Base-by-base conservation (phyloP, 441 rosid genomes). In the Gossypium laxum region DNA sequence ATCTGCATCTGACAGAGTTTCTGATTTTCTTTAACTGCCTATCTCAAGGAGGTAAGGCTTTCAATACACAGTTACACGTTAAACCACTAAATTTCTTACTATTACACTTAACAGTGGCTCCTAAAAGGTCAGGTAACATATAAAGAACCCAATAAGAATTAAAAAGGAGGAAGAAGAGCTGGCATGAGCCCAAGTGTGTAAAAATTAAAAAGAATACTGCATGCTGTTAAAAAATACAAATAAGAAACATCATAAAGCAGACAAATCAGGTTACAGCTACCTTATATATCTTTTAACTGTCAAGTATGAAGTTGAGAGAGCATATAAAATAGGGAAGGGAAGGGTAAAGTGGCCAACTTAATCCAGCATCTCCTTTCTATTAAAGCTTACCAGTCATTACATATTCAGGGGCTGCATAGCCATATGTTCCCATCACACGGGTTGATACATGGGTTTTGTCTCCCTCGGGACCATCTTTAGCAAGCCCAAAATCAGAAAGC, bases 371-470 rank as follows among this genome's bases (percentile, higher is more conserved):
- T 48, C 26, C 15, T 38, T 57, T 28, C 26, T 45, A 69, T 70
- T 55, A 11, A 75, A 28, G 54, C 89, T 67, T 78, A 91, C 97
- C 97, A 6, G 96, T 91, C 97, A 91, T 91, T 63, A 91, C 97
- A 73, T 91, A 91, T 74, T 91, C 96, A 0, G 97, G 97, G 48
- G 97, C 97, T 28, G 97, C 97, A 76, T 91, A 91, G 17, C 97
- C 97, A 67, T 91, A 88, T 2, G 97, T 91, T 57, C 97, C 97
- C 97, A 91, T 91, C 52, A 91, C 97, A 15, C 96, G 91, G 66
- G 97, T 91, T 19, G 97, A 91, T 34, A 91, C 97, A 78, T 91
- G 97, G 15, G 97, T 91, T 82, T 91, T 89, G 70, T 89, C 97
- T 60, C 92, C 97, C 78, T 91, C 96, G 8, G 97, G 97, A 78